Conservation (phyloP, 2,329 filamentous ascomycete species). For the Balansia obtecta region DNA sequence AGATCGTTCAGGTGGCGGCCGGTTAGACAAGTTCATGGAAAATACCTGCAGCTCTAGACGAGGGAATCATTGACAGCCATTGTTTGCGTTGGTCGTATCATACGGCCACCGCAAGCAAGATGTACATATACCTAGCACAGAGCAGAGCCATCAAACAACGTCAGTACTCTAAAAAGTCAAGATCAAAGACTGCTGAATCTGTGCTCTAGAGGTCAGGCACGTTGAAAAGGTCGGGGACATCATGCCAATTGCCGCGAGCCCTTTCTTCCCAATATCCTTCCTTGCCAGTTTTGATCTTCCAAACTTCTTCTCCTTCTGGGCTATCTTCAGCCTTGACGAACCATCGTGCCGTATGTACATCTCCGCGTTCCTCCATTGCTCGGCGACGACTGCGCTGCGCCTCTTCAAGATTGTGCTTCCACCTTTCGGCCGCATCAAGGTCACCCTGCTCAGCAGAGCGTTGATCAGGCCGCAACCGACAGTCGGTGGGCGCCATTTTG, state of each 20-base stretch:
- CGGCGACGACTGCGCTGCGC: conserved; percentile 63
- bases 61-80: no score
- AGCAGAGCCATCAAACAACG: no score
- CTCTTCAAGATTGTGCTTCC: conserved; percentile 80
- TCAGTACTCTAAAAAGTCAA: not conserved
- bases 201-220: conserved; percentile 14
- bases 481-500: conserved; percentile 70
- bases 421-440: conserved; percentile 68
- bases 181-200: not conserved
- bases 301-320: conserved; percentile 51
- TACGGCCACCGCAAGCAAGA: no score
- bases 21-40: not conserved
- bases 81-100: no score
- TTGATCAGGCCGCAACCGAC: conserved; percentile 76
- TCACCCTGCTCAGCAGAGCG: conserved; percentile 70
- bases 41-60: not conserved
- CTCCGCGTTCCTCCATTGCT: conserved; percentile 62
- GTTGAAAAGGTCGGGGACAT: conserved; percentile 38
- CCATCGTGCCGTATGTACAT: conserved; percentile 67
- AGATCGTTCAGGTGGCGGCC: not conserved
- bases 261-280: conserved; percentile 93
- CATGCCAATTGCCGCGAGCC: conserved; percentile 51
- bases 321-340: conserved; percentile 59
- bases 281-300: conserved; percentile 67
- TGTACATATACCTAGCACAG: no score